Base-by-base conservation (phyloP, 352 stramenopile species). In the Peronospora belbahrii region DNA sequence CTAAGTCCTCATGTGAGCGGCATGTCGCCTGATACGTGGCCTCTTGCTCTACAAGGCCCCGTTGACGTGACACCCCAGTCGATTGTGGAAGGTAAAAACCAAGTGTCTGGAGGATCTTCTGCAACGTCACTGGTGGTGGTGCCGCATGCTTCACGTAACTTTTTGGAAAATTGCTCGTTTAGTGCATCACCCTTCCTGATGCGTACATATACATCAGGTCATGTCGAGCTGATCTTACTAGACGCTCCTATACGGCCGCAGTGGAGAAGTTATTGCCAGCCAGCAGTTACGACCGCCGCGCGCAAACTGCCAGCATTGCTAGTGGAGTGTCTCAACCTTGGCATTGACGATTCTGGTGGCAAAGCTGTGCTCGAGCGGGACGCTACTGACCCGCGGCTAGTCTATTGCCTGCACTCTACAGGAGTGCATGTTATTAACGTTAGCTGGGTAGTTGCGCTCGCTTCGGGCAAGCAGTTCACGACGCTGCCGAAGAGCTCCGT, bases 401-500 rank as follows among this genome's bases (percentile, higher is more conserved):
- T 89, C 2, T 89, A 89, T 54, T 84, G 66, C 38, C 50, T 85
- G 30, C 77, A 92, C 52, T 85, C 80, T 2, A 88, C 80, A 0
- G 77, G 80, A 14, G 72, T 88, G 7, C 74, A 89, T 53, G 71
- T 88, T 24, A 59, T 89, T 35, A 87, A 92, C 45, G 53, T 88
- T 33, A 67, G 61, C 48, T 92, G 77, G 77, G 74, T 85, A 6
- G 69, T 75, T 42, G 57, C 64, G 14, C 62, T 87, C 7, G 67
- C 72, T 2, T 59, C 64, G 0, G 73, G 74, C 10, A 85, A 86
- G 33, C 59, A 76, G 37, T 85, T 86, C 28, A 62, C 62, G 7
- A 51, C 62, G 11, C 53, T 87, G 3, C 74, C 79, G 8, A 83
- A 79, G 44, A 88, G 64, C 43, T 75, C 77, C 14, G 80, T 79